Conservation (phyloP, 352 stramenopile species). For the Globisporangium canariense region DNA sequence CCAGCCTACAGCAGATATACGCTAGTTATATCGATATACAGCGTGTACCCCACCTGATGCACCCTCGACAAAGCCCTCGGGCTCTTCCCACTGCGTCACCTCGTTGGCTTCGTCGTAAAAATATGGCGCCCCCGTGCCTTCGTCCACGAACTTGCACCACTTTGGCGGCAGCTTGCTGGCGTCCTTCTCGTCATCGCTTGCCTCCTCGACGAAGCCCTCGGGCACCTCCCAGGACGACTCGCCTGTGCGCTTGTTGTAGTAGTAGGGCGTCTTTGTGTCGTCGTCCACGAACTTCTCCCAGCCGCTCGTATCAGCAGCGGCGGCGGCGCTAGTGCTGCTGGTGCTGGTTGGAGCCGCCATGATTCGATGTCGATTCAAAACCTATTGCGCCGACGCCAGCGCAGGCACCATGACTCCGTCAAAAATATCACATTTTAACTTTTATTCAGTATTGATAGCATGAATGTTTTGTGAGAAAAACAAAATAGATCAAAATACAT, state of each 20-base stretch:
- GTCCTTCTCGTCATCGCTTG: slow-evolving; percentile 5
- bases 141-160: slow-evolving; percentile 68
- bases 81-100: slow-evolving; percentile 72
- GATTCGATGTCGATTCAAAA: background rate
- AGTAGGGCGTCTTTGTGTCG: slow-evolving; percentile 53
- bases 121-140: slow-evolving; percentile 53
- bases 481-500: no score
- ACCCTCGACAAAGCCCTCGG: slow-evolving; percentile 35
- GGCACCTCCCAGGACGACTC: slow-evolving; percentile 74
- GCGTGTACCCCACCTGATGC: slow-evolving; percentile 17
- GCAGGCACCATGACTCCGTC: background rate
- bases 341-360: slow-evolving; percentile 2
- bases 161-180: slow-evolving; percentile 23
- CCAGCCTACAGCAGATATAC: background rate
- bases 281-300: slow-evolving; percentile 80
- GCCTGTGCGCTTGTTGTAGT: slow-evolving; percentile 68
- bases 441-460: no score
- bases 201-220: slow-evolving; percentile 26
- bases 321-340: background rate
- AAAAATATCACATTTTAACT: no score
- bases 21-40: background rate
- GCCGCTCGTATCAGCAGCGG: slow-evolving; percentile 15
- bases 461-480: no score
- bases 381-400: background rate
- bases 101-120: slow-evolving; percentile 75